These are phyloP conservation scores for Nemania sp. DNA, from an alignment of 2,329 filamentous ascomycete genomes.

Conservation along the genomic window DNA sequence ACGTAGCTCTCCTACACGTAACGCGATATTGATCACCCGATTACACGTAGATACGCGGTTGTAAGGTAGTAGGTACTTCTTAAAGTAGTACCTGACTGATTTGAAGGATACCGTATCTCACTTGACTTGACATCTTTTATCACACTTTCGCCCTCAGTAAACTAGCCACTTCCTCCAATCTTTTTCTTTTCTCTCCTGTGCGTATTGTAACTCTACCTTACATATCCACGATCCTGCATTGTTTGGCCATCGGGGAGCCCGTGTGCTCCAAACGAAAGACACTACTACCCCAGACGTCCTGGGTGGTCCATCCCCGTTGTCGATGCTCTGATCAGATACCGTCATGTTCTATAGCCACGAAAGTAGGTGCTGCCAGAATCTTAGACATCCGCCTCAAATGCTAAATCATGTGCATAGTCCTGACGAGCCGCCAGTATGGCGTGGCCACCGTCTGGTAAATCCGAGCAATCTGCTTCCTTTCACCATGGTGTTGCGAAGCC, in stretches of 20 bases:
- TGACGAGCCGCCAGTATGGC: conserved; percentile 85
- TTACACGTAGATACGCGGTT: too few species aligned
- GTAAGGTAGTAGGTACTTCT: too few species aligned
- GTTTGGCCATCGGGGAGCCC: neutral
- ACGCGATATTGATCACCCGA: too few species aligned
- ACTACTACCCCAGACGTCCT: neutral
- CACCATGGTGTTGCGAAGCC: neutral
- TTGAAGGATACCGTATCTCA: too few species aligned
- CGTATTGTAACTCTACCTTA: neutral
- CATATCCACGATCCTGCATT: neutral
- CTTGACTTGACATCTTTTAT: neutral
- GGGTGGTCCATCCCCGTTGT: neutral
- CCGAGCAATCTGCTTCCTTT: neutral
- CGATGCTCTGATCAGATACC: neutral
- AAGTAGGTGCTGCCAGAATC: conserved; percentile 59
- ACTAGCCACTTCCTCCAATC: neutral
- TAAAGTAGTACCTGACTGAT: too few species aligned
- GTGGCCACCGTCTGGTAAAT: conserved; percentile 91
- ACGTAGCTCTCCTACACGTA: too few species aligned
- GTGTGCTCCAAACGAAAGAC: neutral
- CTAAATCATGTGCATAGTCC: conserved; percentile 54
- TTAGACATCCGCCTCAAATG: neutral
- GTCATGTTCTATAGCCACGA: conserved; percentile 96
- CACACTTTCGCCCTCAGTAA: neutral
- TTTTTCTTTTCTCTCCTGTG: neutral